A percentile compares a stretch with the other conserved stretches of the same genome.
phyloP scores from a whole-genome alignment of 2,329 filamentous ascomycete genomes.

The Microdochium bolleyi region DNA sequence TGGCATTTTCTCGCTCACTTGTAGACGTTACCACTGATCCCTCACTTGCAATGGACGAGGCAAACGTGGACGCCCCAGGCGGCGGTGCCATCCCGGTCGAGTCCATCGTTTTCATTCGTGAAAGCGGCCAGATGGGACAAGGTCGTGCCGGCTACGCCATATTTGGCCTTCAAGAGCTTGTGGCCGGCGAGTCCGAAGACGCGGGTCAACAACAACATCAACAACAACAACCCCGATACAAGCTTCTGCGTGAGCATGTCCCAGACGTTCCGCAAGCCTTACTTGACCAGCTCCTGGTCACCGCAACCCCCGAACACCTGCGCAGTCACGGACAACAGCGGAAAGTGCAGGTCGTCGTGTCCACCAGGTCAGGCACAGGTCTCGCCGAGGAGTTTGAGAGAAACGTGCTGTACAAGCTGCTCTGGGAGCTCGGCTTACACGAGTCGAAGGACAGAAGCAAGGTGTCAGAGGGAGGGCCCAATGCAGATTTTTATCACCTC shows the following conservation, averaged over 20 bases:
- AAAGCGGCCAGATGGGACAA: neutral
- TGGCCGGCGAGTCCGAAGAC: neutral
- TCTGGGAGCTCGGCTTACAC: constrained; percentile 34
- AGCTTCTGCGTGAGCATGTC: constrained; percentile 17
- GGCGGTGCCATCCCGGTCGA: neutral
- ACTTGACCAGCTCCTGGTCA: constrained; percentile 26
- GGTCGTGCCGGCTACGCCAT: constrained; percentile 20
- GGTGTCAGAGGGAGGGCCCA: constrained; percentile 1
- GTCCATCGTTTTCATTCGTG: constrained; percentile 4
- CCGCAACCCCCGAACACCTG: constrained; percentile 28
- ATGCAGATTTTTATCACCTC: constrained; percentile 33
- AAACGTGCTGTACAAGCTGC: constrained; percentile 45
- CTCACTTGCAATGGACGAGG: neutral
- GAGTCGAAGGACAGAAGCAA: constrained; percentile 6
- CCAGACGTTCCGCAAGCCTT: constrained; percentile 26
- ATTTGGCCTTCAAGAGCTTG: constrained; percentile 26
- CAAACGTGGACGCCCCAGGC: neutral
- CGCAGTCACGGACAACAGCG: constrained; percentile 8
- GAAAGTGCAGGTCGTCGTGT: constrained; percentile 58
- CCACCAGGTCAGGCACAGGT: constrained; percentile 56
- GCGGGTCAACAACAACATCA: neutral
- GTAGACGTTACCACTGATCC: neutral
- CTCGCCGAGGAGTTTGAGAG: constrained; percentile 48
- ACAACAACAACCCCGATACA: constrained; percentile 10
- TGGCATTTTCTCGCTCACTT: neutral